Evolutionary conservation across 768 basidiomycete species (phyloP), one percentile per base, ranked within the genome.

Genomic region (Tubosaeta sp.): DNA sequence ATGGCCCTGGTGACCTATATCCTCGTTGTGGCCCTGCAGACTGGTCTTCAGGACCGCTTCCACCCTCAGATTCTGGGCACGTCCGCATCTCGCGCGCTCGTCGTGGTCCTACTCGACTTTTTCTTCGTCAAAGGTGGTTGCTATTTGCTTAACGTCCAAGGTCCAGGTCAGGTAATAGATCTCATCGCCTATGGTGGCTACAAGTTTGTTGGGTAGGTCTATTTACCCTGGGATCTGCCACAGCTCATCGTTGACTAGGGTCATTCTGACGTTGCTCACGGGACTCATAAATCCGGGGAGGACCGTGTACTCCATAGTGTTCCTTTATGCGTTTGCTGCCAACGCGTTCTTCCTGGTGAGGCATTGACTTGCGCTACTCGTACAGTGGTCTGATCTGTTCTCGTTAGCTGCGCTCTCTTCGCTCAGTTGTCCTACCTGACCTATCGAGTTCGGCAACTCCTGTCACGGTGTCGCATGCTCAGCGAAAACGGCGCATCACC

Each of bases 1-100:
- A 98, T 99, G 97, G 91, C 94, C 0, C 77, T 98, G 16, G 91
- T 95, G 29, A 97, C 97, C 0, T 98, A 98, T 66, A 86, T 97
- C 56, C 85, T 99, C 37, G 76, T 97, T 3, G 85, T 87, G 16
- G 94, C 91, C 5, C 75, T 97, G 7, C 80, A 88, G 48, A 84
- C 91, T 2, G 95, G 97, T 26, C 75, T 95, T 16, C 78, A 88
- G 51, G 80, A 83, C 48, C 79, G 83, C 35, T 97, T 97, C 66
- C 84, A 93, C 61, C 95, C 97, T 3, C 83, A 86, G 59, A 84
- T 97, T 48, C 83, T 99, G 25, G 95, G 95, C 50, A 74, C 90
- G 55, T 86, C 86, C 0, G 86, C 92, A 3, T 89, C 88, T 3
- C 88, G 89, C 55, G 91, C 94, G 1, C 68, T 95, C 16, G 82